Percentiles rank a stretch among this genome's conserved stretches.
Evolutionary conservation across 2,329 filamentous ascomycete genomes (phyloP).

Genomic region (Nigrograna mackinnonii): DNA sequence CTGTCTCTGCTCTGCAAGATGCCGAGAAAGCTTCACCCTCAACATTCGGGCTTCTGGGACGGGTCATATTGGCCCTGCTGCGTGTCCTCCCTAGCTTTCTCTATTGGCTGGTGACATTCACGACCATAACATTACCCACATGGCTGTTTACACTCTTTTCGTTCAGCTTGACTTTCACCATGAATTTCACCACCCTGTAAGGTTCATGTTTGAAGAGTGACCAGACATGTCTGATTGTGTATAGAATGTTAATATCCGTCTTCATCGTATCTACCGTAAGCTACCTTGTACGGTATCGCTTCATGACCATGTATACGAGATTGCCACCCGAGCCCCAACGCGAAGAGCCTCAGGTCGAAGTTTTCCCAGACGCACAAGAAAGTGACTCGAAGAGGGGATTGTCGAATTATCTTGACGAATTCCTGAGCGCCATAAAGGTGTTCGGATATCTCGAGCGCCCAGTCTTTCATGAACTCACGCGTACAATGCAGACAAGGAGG

Average conservation of each 20-base stretch:
- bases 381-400: conserved; percentile 87
- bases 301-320: conserved; percentile 95
- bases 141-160: conserved; percentile 89
- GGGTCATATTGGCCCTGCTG: conserved; percentile 53
- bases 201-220: conserved; percentile 27
- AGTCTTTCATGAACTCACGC: conserved; percentile 95
- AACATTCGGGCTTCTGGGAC: conserved; percentile 50
- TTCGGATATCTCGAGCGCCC: conserved; percentile 96
- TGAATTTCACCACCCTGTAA: conserved; percentile 97
- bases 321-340: conserved; percentile 92
- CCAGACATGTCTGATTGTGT: conserved; percentile 25
- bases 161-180: conserved; percentile 92
- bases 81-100: conserved; percentile 61
- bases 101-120: conserved; percentile 83
- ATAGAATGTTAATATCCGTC: conserved; percentile 65
- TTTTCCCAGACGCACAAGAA: conserved; percentile 92
- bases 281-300: conserved; percentile 94
- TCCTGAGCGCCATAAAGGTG: conserved; percentile 97
- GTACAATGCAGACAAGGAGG: conserved; percentile 97
- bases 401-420: conserved; percentile 97
- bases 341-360: conserved; percentile 92
- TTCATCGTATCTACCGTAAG: conserved; percentile 81
- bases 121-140: conserved; percentile 86
- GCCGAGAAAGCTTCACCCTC: conserved; percentile 27
- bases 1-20: conserved; percentile 22